phyloP scores from a whole-genome alignment of 2,329 filamentous ascomycete species.

The Trichoderma afroharzianum region DNA sequence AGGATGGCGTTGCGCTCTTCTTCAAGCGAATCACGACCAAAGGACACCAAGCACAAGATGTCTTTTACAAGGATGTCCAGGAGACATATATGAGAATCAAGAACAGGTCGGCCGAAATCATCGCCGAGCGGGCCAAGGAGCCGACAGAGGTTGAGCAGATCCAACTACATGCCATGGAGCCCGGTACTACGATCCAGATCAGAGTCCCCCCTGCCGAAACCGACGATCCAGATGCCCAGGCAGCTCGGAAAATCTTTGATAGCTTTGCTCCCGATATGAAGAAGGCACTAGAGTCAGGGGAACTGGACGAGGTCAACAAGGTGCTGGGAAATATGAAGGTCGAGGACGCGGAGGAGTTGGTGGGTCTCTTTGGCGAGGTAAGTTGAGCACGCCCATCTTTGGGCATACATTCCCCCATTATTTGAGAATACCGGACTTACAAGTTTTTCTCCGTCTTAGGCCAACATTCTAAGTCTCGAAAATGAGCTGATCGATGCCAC shows the following conservation, averaged over 20 bases:
- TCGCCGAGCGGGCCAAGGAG: slow-evolving; percentile 50
- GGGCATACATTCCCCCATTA: neutral
- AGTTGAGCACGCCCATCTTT: slow-evolving; percentile 23
- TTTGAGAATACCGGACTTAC: neutral
- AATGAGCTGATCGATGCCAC: slow-evolving; percentile 94
- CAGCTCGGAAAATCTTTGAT: slow-evolving; percentile 74
- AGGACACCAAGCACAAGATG: slow-evolving; percentile 82
- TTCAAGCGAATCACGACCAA: slow-evolving; percentile 93
- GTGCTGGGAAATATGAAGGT: slow-evolving; percentile 83
- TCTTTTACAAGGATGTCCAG: slow-evolving; percentile 91
- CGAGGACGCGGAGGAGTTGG: slow-evolving; percentile 80
- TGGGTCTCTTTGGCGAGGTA: slow-evolving; percentile 72
- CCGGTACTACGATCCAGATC: slow-evolving; percentile 88
- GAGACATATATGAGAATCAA: slow-evolving; percentile 82
- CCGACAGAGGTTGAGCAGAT: slow-evolving; percentile 79
- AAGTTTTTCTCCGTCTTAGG: slow-evolving; percentile 41
- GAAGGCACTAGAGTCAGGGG: slow-evolving; percentile 81
- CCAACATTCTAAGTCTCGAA: slow-evolving; percentile 85
- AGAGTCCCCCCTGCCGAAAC: slow-evolving; percentile 68
- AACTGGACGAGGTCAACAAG: slow-evolving; percentile 58
- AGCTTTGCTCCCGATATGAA: slow-evolving; percentile 77
- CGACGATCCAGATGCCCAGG: slow-evolving; percentile 60
- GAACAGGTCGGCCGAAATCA: slow-evolving; percentile 69
- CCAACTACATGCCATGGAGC: slow-evolving; percentile 93
- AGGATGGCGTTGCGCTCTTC: slow-evolving; percentile 85